Base-by-base conservation (phyloP, 2,329 filamentous ascomycete species). In the Phoma sp. region DNA sequence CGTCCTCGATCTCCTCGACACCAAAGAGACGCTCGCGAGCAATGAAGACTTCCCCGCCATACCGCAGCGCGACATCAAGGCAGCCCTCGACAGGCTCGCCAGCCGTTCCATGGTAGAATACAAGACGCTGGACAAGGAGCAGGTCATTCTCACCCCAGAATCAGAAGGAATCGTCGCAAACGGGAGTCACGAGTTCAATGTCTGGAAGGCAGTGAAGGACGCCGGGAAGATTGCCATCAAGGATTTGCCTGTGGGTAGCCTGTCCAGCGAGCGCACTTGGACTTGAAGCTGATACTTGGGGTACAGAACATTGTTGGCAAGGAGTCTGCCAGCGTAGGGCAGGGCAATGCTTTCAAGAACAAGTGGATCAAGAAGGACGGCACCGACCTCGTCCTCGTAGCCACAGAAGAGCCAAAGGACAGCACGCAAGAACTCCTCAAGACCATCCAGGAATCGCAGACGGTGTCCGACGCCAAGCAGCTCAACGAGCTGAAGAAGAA, bases 61-160 rank as follows among this genome's bases (percentile, higher is more conserved):
- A 56, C 56, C 68, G 21, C 71, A 81, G 62, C 71, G 72, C 33
- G 78, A 81, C 57, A 80, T 97, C 72, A 98, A 97, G 81, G 89
- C 90, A 61, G 91, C 92, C 27, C 83, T 98, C 61, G 95, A 98
- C 79, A 86, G 92, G 64, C 84, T 99, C 48, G 84, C 83, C 27
- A 95, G 91, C 55, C 86, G 94, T 67, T 88, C 87, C 45, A 97
- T 97, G 92, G 82, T 98, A 61, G 82, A 84, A 63, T 97, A 96
- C 77, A 87, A 96, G 67, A 89, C 90, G 41, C 83, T 92, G 58
- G 92, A 97, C 65, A 82, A 84, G 47, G 91, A 97, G 73, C 86
- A 93, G 70, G 85, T 88, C 13, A 69, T 88, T 32, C 80, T 98
- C 29, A 95, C 96, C 56, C 78, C 85, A 62, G 92, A 94, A 71